These are phyloP conservation scores for Diaporthe helianthi DNA, from an alignment of 2,329 filamentous ascomycete genomes.

Conservation along the genomic window DNA sequence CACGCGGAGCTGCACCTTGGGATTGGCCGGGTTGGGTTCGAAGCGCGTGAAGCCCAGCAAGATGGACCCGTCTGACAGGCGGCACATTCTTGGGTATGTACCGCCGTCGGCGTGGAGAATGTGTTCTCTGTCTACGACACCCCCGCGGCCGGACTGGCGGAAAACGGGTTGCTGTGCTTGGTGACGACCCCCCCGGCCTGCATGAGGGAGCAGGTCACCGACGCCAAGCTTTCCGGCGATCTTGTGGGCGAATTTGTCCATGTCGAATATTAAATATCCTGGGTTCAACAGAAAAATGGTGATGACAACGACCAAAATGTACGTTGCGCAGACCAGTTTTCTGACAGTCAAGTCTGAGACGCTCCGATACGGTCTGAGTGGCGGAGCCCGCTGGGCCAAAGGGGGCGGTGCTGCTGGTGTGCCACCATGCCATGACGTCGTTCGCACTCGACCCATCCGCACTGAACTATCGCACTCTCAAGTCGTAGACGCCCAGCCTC, in stretches of 20 bases:
- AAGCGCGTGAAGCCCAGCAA: constrained; percentile 53
- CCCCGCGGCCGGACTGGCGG: constrained; percentile 1
- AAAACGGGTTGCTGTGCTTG: constrained; percentile 14
- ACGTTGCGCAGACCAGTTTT: constrained; percentile 16
- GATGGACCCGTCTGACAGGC: constrained; percentile 53
- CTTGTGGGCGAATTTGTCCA: constrained; percentile 21
- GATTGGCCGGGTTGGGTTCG: constrained; percentile 37
- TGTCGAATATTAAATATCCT: not conserved
- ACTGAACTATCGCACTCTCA: constrained; percentile 11
- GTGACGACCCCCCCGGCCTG: not conserved
- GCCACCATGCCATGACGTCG: constrained; percentile 23
- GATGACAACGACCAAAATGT: constrained; percentile 13
- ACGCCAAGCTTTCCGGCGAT: constrained; percentile 21
- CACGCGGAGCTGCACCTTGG: constrained; percentile 41
- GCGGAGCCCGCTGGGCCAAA: constrained; percentile 14
- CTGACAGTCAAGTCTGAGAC: constrained; percentile 18
- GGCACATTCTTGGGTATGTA: constrained; percentile 55
- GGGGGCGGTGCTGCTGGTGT: constrained; percentile 17
- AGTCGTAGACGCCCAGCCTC: not conserved
- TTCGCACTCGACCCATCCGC: constrained; percentile 12
- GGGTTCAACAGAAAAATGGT: constrained; percentile 1
- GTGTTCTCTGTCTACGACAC: constrained; percentile 31
- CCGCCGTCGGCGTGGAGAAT: constrained; percentile 46
- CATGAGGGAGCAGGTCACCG: constrained; percentile 7
- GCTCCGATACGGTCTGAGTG: constrained; percentile 7